Evolutionary conservation across 1,284 basidiomycete species (phyloP).

Genomic region (Peniophora sp.): DNA sequence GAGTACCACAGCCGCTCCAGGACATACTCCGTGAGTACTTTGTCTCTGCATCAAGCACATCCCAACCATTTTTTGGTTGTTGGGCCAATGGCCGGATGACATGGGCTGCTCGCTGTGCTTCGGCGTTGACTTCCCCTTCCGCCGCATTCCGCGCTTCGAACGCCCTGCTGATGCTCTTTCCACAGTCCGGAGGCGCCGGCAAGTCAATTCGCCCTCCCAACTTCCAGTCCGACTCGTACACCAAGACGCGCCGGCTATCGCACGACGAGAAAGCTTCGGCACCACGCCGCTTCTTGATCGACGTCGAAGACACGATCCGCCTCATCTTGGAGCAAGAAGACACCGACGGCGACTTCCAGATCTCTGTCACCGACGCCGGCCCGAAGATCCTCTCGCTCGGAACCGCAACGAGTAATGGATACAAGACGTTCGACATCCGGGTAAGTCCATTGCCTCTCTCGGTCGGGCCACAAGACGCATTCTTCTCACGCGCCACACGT

Average conservation of each 20-base stretch:
- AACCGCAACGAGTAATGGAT: slow-evolving; percentile 95
- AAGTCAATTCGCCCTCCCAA: slow-evolving; percentile 43
- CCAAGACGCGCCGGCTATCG: slow-evolving; percentile 64
- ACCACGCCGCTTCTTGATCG: slow-evolving; percentile 87
- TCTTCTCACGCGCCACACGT: slow-evolving; percentile 1
- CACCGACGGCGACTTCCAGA: slow-evolving; percentile 95
- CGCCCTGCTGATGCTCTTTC: not conserved
- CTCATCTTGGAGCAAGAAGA: slow-evolving; percentile 97
- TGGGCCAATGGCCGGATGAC: too few relatives aligned
- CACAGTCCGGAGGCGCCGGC: not conserved
- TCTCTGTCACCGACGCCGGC: slow-evolving; percentile 93
- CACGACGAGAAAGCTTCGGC: slow-evolving; percentile 74
- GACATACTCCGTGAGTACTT: slow-evolving; percentile 70
- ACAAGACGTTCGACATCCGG: slow-evolving; percentile 93
- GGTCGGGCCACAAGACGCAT: not conserved
- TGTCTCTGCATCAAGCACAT: slow-evolving; percentile 1
- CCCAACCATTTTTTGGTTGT: slow-evolving; percentile 9
- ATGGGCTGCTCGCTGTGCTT: too few relatives aligned
- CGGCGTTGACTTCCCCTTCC: slow-evolving; percentile 35
- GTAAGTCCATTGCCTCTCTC: slow-evolving; percentile 36
- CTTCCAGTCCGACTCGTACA: slow-evolving; percentile 65
- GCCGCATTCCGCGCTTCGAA: not conserved
- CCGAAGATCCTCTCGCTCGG: slow-evolving; percentile 95
- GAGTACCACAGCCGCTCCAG: slow-evolving; percentile 72
- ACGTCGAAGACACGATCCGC: slow-evolving; percentile 98